These are phyloP conservation scores for Massarina eburnea DNA, from an alignment of 2,329 filamentous ascomycete genomes.

Conservation along the genomic window DNA sequence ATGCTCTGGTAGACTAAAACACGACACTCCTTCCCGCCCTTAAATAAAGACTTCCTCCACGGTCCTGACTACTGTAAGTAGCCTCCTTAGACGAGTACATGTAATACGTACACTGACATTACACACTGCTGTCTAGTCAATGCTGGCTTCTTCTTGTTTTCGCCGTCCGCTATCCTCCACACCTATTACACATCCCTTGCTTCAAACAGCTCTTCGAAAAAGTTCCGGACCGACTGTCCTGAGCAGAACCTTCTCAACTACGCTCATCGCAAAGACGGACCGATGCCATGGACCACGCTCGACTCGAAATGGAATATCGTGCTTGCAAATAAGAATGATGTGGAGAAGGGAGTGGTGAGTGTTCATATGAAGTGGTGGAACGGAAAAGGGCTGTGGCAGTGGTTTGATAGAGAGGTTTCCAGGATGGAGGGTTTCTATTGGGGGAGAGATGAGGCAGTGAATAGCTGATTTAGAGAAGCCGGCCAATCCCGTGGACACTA, in stretches of 20 bases:
- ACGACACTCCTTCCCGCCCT: neutral
- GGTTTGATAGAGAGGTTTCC: conserved; percentile 1
- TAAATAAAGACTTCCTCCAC: neutral
- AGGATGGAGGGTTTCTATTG: neutral
- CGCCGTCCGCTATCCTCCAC: neutral
- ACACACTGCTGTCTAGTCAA: no score
- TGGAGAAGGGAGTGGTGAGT: conserved; percentile 1
- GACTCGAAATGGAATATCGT: conserved; percentile 1
- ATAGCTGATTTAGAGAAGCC: no score
- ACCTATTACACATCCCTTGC: conserved; percentile 1
- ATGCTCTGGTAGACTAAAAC: neutral
- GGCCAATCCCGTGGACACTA: no score
- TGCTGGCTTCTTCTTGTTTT: conserved; percentile 3
- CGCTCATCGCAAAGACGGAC: neutral
- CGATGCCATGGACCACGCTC: conserved; percentile 1
- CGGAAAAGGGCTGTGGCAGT: neutral
- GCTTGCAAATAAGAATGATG: neutral
- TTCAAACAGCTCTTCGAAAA: neutral
- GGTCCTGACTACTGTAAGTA: conserved; percentile 2
- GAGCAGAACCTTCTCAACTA: conserved; percentile 5
- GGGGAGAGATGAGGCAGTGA: neutral
- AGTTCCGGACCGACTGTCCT: neutral
- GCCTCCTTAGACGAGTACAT: no score
- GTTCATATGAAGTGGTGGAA: conserved; percentile 4
- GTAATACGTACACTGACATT: no score